Base-by-base conservation (phyloP, 1,139 yeast species). In the Kluyveromyces sp. region DNA sequence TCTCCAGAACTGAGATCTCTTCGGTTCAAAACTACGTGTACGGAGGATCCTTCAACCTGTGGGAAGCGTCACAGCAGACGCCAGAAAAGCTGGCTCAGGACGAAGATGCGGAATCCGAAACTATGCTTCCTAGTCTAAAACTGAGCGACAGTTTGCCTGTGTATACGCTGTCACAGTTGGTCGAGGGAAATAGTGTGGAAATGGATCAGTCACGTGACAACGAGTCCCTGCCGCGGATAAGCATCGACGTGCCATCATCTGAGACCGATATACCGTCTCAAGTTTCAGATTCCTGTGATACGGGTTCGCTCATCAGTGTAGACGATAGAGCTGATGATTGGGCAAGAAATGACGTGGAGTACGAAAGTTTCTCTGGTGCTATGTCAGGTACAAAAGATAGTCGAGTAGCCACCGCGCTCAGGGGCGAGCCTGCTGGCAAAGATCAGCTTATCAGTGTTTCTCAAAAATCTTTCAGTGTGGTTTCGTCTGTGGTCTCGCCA, bases 31-130 rank as follows among this genome's bases (percentile, higher is more conserved):
- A 44, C 3, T 52, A 54, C 45, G 36, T 57, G 18, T 57, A 59
- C 46, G 61, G 62, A 3, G 47, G 44, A n/a, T 46, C 37, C 7
- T 22, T 9, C 25, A 41, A 43, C 12, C 45, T 59, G 19, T 60
- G 64, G 64, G 42, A 45, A 32, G 51, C 56, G n/a, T 58, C 64
- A 12, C 62, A 58, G 34, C 40, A 42, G 30, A 55, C 56, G 4
- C 55, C 57, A 3, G 33, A 19, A 30, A 46, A 41, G 28, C 30
- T 8, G 12, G 22, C 34, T 4, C n/a, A 8, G 18, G 22, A 7
- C 26, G 28, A 13, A 28, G 36, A 36, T 13, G 17, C 26, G 13
- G 36, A 39, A 30, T 18, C 22, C 4, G 39, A 42, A 28, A 37
- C 40, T 12, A 17, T 37, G 15, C 34, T 37, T 2, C 40, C 40